Evolutionary conservation across 176 grass and related monocot species (phyloP).

Genomic region (Phyllostachys edulis): DNA sequence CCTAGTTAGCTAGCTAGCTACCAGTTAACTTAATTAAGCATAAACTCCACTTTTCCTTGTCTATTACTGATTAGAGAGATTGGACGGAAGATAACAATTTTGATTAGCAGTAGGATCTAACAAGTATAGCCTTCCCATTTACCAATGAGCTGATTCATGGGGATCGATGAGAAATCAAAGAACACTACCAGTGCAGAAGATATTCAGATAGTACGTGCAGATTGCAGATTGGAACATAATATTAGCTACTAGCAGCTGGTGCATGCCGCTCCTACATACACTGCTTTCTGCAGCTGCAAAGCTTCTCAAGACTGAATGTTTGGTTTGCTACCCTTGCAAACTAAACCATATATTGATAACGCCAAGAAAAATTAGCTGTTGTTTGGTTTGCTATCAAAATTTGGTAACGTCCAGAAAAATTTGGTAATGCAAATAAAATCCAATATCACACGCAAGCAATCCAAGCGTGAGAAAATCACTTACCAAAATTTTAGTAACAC

Average conservation of each 20-base stretch:
- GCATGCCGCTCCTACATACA: neutral
- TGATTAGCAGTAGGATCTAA: slow-evolving; percentile 33
- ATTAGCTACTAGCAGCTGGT: neutral
- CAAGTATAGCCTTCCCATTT: slow-evolving; percentile 13
- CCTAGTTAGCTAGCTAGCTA: slow-evolving; percentile 18
- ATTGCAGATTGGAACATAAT: neutral
- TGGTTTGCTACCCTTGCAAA: no score
- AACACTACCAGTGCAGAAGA: neutral
- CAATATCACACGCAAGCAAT: no score
- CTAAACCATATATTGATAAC: no score
- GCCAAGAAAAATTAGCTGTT: no score
- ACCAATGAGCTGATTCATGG: slow-evolving; percentile 24
- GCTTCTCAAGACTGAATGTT: neutral
- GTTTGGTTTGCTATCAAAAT: no score
- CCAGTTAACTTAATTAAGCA: slow-evolving; percentile 5
- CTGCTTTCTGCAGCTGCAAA: neutral
- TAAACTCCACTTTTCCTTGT: slow-evolving; percentile 17
- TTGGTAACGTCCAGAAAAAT: no score
- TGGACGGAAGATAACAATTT: slow-evolving; percentile 31
- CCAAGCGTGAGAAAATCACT: no score
- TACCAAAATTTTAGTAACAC: no score
- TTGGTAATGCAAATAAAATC: no score
- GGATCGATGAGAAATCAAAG: neutral
- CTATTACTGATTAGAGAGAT: slow-evolving; percentile 29
- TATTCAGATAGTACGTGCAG: neutral